Conservation (phyloP, 208 protist genomes). For the Lotmaria passim region DNA sequence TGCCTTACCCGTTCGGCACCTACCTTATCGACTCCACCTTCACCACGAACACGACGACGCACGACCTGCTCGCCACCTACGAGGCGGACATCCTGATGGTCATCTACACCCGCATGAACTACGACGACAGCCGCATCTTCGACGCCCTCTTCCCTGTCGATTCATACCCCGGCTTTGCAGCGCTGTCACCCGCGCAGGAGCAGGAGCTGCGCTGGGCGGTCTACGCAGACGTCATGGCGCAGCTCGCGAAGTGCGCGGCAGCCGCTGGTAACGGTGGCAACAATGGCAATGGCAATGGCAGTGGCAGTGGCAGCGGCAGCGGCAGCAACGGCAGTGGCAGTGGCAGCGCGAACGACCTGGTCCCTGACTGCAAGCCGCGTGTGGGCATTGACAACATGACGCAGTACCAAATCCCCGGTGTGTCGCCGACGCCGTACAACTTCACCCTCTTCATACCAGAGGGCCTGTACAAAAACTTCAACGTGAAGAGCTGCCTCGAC, state of each 20-base stretch:
- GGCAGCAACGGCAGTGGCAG: not conserved
- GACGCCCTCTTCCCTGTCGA: constrained; percentile 27
- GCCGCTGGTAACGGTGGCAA: not conserved
- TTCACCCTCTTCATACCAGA: constrained; percentile 57
- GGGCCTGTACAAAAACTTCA: constrained; percentile 39
- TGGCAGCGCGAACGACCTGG: not conserved
- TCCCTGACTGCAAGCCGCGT: constrained; percentile 26
- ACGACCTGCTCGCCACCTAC: constrained; percentile 21
- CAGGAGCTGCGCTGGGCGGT: constrained; percentile 54
- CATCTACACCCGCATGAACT: constrained; percentile 18
- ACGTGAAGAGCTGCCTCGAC: constrained; percentile 48
- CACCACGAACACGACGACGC: constrained; percentile 42
- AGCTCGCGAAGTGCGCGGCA: constrained; percentile 32
- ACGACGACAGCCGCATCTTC: constrained; percentile 25
- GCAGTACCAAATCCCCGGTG: constrained; percentile 6
- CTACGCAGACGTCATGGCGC: constrained; percentile 25
- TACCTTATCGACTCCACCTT: constrained; percentile 16
- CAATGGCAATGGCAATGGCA: constrained; percentile 1
- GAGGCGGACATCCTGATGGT: constrained; percentile 30
- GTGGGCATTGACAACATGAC: constrained; percentile 66
- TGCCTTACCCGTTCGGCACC: constrained; percentile 56
- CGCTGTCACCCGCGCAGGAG: constrained; percentile 31
- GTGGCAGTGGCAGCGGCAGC: not conserved
- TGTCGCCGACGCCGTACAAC: constrained; percentile 27
- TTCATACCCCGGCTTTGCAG: constrained; percentile 33